Evolutionary conservation across 2,329 filamentous ascomycete genomes (phyloP), one percentile per base, ranked within the genome.

Genomic region (Aotearoamyces nothofagi): DNA sequence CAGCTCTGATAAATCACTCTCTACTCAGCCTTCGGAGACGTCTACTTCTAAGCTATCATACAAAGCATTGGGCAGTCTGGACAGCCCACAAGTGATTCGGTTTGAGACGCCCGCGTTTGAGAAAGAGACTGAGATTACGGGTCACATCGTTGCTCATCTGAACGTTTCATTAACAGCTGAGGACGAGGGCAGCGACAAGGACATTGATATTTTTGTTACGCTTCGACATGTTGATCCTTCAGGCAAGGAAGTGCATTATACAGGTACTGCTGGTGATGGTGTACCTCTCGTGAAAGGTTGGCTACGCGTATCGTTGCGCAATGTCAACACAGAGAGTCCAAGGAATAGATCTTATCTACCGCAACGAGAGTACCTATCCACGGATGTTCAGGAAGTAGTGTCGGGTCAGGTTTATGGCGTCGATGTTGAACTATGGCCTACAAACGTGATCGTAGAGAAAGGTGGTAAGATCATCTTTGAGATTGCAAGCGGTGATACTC

Each of bases 111-210:
- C 55, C 0, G 53, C 68, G 0, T 78, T 80, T 33, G 57, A 62
- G n/a, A 35, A 55, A 5, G 71, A 80, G 40, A 76, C 66, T 0
- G 77, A 81, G 42, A 67, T 82, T 30, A 81, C 77, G 0, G 77
- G 77, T 0, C 71, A 80, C 41, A 54, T 78, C 15, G 56, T 68
- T 0, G 72, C 71, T 0, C 73, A 70, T 37, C 55, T 82, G 4
- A 69, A 71, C 34, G 65, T 78, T 1, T 78, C 73, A 0, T 51
- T 76, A 3, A 71, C 64, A 4, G 34, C 36, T 2, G 22, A 35
- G 4, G 28, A 27, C 9, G 20, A 16, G n/a, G 22, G 20, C 11
- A 11, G 23, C 8, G 16, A 25, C 14, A 25, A 15, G 10, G 70
- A 76, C 29, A 71, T 76, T 17, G 69, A 76, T 38, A 45, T 77